A percentile compares a stretch with the other conserved stretches of the same genome.
phyloP scores from a whole-genome alignment of 2,329 filamentous ascomycete genomes.

The Calonectria pteridis region DNA sequence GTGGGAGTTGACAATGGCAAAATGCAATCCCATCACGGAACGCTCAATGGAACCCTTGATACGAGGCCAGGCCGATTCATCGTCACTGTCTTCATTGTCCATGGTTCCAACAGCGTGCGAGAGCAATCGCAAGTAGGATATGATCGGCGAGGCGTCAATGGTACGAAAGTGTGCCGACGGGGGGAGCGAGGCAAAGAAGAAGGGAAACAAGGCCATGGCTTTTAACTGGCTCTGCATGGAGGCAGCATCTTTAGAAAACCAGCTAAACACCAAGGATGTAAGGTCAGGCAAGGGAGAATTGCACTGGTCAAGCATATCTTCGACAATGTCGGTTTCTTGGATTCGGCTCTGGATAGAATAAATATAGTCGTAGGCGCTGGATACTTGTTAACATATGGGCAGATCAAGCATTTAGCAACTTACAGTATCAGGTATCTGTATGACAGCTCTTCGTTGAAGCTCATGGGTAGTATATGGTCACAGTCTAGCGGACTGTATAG shows the following conservation, averaged over 20 bases:
- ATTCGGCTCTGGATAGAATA: background rate
- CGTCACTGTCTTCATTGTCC: too few relatives aligned
- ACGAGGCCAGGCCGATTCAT: background rate
- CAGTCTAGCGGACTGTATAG: background rate
- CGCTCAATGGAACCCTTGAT: background rate
- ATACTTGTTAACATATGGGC: background rate
- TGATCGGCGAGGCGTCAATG: background rate
- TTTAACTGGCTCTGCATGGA: background rate
- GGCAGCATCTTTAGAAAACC: background rate
- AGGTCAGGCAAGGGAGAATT: background rate
- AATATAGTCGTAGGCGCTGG: background rate
- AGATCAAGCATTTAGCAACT: background rate
- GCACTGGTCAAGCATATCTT: background rate
- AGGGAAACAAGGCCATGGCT: background rate
- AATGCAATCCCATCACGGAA: background rate
- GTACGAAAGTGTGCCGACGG: background rate
- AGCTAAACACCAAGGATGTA: background rate
- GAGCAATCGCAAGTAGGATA: background rate
- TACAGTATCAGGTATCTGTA: conserved; percentile 1
- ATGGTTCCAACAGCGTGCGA: background rate
- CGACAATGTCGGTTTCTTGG: background rate
- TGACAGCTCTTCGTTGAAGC: background rate
- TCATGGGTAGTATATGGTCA: background rate
- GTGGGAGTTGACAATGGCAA: background rate
- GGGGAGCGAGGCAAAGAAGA: background rate